Base-by-base conservation (phyloP, 2,329 filamentous ascomycete species). In the Fusarium cyanostomum region DNA sequence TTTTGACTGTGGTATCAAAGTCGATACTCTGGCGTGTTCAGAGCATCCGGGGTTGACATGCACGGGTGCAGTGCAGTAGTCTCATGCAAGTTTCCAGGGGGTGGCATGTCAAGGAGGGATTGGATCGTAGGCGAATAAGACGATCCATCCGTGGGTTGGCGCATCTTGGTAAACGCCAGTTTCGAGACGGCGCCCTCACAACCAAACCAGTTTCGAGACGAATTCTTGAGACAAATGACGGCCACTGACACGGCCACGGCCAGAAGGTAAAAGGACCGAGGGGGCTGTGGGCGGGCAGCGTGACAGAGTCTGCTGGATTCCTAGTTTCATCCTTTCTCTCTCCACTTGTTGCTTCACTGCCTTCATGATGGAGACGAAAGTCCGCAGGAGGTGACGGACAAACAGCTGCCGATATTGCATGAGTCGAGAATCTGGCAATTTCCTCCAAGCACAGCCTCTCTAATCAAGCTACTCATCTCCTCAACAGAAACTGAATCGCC, bases 11-110 rank as follows among this genome's bases (percentile, higher is more conserved):
- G 21, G 21, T 21, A 31, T 37, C 39, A 24, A 60, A 41, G 42
- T 48, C 15, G 55, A 55, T 58, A 28, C 55, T 55, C 38, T 28
- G 43, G 56, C 15, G 37, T 44, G 39, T 51, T 62, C 57, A 21
- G 28, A 39, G 54, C 13, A 41, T 50, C 35, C 13, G 56, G 59
- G 59, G 44, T 60, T 51, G 58, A 56, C 41, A 39, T 66, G 59
- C 59, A 43, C 49, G 54, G 52, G 57, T 57, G 55, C 46, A 56
- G 38, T 65, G 66, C 64, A 68, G 67, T 69, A 69, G 66, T 42
- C 45, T 39, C 56, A 69, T 66, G 64, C 64, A 66, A 39, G 64
- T 45, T 39, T 50, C 51, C 64, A 62, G 59, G 66, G 53, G 65
- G 66, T 68, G 52, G 49, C 39, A 35, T 62, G 58, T 49, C 44